Percentiles rank a stretch among this genome's conserved stretches.
Conservation (phyloP, 1,284 basidiomycete genomes). For the Sphagnurus paluster region DNA sequence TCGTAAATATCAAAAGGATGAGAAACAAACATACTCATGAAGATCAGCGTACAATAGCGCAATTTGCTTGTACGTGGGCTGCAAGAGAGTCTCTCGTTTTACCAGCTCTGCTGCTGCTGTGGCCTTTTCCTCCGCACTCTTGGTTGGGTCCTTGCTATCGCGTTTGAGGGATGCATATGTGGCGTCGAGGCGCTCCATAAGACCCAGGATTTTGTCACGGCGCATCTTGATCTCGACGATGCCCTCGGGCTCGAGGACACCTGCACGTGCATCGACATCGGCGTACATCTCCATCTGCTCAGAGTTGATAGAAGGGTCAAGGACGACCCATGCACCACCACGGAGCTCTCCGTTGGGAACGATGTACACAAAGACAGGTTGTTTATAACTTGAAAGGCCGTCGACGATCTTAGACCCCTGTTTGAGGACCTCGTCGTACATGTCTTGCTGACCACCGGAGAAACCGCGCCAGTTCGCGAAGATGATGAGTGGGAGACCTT, state of each 20-base stretch:
- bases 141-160: slow-evolving; percentile 73
- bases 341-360: slow-evolving; percentile 98
- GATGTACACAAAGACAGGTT: slow-evolving; percentile 99
- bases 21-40: slow-evolving; percentile 71
- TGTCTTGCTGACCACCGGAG: slow-evolving; percentile 99
- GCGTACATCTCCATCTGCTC: slow-evolving; percentile 99
- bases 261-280: slow-evolving; percentile 93
- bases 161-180: slow-evolving; percentile 83
- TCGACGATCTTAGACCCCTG: slow-evolving; percentile 98
- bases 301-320: slow-evolving; percentile 96
- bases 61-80: slow-evolving; percentile 92
- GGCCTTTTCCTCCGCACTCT: slow-evolving; percentile 74
- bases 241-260: slow-evolving; percentile 98
- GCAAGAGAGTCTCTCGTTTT: slow-evolving; percentile 80
- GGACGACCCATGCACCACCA: slow-evolving; percentile 99
- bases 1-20: slow-evolving; percentile 3
- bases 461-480: slow-evolving; percentile 99
- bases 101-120: slow-evolving; percentile 69
- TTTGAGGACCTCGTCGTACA: slow-evolving; percentile 95
- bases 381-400: slow-evolving; percentile 94
- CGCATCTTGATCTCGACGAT: slow-evolving; percentile 94
- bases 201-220: slow-evolving; percentile 83
- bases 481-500: slow-evolving; percentile 95
- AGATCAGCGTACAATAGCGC: slow-evolving; percentile 96
- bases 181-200: slow-evolving; percentile 94